phyloP scores from a whole-genome alignment of 2,329 filamentous ascomycete species.

The Blumeria graminis region DNA sequence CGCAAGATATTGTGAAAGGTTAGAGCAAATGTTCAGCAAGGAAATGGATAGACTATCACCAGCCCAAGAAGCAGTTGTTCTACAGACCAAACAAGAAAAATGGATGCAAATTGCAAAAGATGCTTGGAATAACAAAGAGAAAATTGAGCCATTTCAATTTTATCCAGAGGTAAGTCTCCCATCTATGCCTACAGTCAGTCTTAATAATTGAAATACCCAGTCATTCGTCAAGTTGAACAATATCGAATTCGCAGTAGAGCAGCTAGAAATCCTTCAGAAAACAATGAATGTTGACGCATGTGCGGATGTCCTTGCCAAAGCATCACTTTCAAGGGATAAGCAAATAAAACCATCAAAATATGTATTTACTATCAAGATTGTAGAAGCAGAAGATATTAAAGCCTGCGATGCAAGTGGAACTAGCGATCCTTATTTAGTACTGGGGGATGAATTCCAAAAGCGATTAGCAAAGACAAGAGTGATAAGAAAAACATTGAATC shows the following conservation, averaged over 20 bases:
- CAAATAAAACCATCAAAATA: constrained; percentile 57
- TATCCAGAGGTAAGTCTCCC: constrained; percentile 51
- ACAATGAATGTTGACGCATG: constrained; percentile 82
- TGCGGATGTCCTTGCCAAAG: constrained; percentile 53
- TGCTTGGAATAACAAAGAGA: constrained; percentile 75
- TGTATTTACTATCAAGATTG: constrained; percentile 96
- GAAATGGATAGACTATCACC: constrained; percentile 88
- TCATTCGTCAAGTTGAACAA: constrained; percentile 97
- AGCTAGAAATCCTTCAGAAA: constrained; percentile 73
- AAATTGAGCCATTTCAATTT: constrained; percentile 91
- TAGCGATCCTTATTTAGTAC: constrained; percentile 90
- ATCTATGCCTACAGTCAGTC: neutral
- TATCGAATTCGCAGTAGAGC: constrained; percentile 78
- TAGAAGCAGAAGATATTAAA: constrained; percentile 92
- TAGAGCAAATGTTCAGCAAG: constrained; percentile 62
- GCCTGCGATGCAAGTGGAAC: constrained; percentile 88
- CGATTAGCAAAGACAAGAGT: constrained; percentile 84
- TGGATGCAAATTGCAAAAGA: constrained; percentile 88
- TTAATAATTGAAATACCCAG: constrained; percentile 23
- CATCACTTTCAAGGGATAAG: constrained; percentile 44
- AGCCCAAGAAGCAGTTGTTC: constrained; percentile 56
- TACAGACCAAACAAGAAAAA: constrained; percentile 69
- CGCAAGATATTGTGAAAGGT: constrained; percentile 69
- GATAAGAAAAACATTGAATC: constrained; percentile 73
- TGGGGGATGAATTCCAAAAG: constrained; percentile 95